phyloP scores from a whole-genome alignment of 352 stramenopile species.

The Phytophthora pistaciae region DNA sequence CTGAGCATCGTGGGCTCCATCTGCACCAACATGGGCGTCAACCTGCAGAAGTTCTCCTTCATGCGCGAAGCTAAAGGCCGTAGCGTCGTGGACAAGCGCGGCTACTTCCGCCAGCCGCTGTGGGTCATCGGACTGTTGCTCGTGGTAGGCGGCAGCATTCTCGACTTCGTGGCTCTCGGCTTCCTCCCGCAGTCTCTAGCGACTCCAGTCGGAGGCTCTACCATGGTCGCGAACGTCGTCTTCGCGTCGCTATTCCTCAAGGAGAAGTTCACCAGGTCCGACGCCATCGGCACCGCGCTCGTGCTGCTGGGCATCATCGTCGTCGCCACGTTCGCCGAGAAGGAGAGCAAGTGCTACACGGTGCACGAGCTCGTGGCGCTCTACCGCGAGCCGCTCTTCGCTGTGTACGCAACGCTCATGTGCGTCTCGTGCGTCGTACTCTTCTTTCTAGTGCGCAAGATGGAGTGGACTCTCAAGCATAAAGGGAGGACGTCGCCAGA shows the following conservation, averaged over 20 bases:
- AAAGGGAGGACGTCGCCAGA: constrained; percentile 50
- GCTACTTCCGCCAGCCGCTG: constrained; percentile 77
- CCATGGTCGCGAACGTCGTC: constrained; percentile 86
- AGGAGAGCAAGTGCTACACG: constrained; percentile 81
- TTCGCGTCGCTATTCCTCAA: constrained; percentile 87
- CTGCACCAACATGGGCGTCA: constrained; percentile 87
- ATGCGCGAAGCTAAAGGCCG: constrained; percentile 81
- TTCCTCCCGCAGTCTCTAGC: constrained; percentile 87
- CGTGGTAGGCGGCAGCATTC: constrained; percentile 71
- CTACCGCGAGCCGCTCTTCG: constrained; percentile 70
- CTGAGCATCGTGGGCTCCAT: constrained; percentile 77
- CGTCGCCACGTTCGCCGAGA: constrained; percentile 82
- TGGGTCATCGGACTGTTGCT: constrained; percentile 85
- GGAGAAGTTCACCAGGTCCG: constrained; percentile 71
- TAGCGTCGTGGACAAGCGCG: constrained; percentile 61
- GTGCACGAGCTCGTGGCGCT: constrained; percentile 74
- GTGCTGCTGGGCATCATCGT: constrained; percentile 82
- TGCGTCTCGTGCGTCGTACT: constrained; percentile 41
- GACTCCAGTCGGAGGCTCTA: constrained; percentile 79
- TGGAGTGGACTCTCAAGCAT: constrained; percentile 51
- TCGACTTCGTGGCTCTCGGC: constrained; percentile 82
- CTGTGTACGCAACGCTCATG: constrained; percentile 75
- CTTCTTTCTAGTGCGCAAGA: constrained; percentile 50
- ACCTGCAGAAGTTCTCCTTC: constrained; percentile 92
- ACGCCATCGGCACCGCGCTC: constrained; percentile 72